Conservation (phyloP, 495 filamentous ascomycete genomes). For the Neurospora sp. region DNA sequence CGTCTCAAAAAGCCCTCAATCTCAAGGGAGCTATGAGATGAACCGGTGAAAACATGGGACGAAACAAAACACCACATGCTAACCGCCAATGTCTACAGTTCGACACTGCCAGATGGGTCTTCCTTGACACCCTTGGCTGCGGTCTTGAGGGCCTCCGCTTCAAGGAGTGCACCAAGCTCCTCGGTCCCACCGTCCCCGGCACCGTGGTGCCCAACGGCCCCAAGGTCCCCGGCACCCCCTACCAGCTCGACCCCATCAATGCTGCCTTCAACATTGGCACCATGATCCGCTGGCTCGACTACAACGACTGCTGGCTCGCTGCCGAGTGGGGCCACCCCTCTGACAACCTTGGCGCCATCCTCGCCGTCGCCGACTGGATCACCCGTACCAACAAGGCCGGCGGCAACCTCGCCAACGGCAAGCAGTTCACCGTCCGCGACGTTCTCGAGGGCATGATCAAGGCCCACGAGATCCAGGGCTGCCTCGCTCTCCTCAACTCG, state of each 20-base stretch:
- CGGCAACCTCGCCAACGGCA: conserved; percentile 75
- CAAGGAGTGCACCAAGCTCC: conserved; percentile 87
- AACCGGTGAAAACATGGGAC: background rate
- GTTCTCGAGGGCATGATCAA: conserved; percentile 98
- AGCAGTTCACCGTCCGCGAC: conserved; percentile 75
- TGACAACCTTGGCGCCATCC: conserved; percentile 91
- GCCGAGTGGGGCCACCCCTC: conserved; percentile 98
- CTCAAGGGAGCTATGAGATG: background rate
- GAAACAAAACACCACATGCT: conserved; percentile 4
- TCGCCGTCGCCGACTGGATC: conserved; percentile 95
- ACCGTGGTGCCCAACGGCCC: conserved; percentile 90
- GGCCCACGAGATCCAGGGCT: conserved; percentile 98
- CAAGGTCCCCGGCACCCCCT: conserved; percentile 82
- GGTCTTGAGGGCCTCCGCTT: conserved; percentile 92
- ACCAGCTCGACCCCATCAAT: conserved; percentile 89
- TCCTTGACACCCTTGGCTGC: conserved; percentile 93
- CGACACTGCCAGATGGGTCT: conserved; percentile 81
- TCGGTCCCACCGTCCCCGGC: conserved; percentile 87
- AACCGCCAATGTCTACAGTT: conserved; percentile 46
- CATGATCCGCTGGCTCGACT: conserved; percentile 98
- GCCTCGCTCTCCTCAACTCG: conserved; percentile 90
- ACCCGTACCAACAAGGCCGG: conserved; percentile 91
- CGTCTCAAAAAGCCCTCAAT: background rate
- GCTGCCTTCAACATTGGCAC: conserved; percentile 98
- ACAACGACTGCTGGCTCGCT: conserved; percentile 99